Evolutionary conservation across 345 rosid species (phyloP), one percentile per base, ranked within the genome.

Genomic region (Linum lewisii): DNA sequence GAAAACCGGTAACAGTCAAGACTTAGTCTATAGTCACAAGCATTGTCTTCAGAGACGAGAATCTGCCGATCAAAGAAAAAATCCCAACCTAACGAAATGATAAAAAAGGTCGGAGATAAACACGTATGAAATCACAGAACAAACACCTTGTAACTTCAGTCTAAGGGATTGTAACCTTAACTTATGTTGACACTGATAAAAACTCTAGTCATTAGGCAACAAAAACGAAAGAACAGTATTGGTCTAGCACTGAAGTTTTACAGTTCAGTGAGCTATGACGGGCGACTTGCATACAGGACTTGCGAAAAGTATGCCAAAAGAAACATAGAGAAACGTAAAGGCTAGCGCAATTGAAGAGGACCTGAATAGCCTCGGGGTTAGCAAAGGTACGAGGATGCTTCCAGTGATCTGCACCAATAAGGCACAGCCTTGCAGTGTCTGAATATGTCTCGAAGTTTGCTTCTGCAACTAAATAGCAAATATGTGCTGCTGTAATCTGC

Each of bases 281-380:
- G 34, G 34, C 34, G 7, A 29, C 34, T 29, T 29, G 7, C 34
- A 29, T 29, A 29, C 34, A 29, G 34, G 34, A 29, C 34, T 1
- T 29, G 34, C 5, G 4, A 29, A 29, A 29, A 29, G 4, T 8
- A 29, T 29, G 34, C 34, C 34, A 29, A 29, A 29, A 3, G 2
- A 29, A 29, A 29, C 7, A 8, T 29, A 29, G 34, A 29, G 34
- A 29, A 29, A 5, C 7, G 7, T 29, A 29, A 29, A 8, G 7
- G 34, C 34, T 29, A 29, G 34, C 34, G 34, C 13, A 20, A 63
- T 15, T 51, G 16, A 38, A 44, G 53, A 52, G 62, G 54, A 87
- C 95, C 95, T 87, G 95, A 71, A 87, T 84, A 71, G 95, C 88
- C 73, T 74, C 85, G 57, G 95, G 95, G 67, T 82, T 82, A 53